A percentile compares a stretch with the other conserved stretches of the same genome.
Evolutionary conservation across 2,329 filamentous ascomycete genomes (phyloP).

Genomic region (Rutstroemia sp.): DNA sequence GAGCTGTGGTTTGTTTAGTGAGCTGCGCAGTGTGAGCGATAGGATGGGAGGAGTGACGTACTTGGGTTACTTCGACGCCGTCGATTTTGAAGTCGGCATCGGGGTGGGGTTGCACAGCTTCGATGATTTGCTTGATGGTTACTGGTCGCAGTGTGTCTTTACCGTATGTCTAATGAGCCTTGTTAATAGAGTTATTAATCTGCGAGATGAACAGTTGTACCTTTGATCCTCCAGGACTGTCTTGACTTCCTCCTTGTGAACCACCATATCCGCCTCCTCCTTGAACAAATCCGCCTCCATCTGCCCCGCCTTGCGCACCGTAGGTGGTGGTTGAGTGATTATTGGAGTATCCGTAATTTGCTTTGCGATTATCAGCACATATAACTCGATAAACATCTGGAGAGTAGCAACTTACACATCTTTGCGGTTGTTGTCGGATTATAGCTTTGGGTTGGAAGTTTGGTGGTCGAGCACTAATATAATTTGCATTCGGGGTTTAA

Average conservation of each 20-base stretch:
- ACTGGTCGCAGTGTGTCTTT: conserved; percentile 88
- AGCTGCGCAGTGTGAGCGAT: no score
- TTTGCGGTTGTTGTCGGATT: not conserved
- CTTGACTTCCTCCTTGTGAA: conserved; percentile 53
- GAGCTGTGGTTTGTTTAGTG: conserved; percentile 41
- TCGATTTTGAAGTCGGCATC: conserved; percentile 80
- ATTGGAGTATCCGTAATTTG: conserved; percentile 27
- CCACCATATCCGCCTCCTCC: conserved; percentile 32
- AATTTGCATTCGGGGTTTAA: no score
- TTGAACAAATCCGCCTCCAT: conserved; percentile 52
- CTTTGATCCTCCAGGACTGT: conserved; percentile 38
- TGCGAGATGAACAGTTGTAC: conserved; percentile 25
- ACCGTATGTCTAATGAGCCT: conserved; percentile 39
- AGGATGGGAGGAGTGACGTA: conserved; percentile 21
- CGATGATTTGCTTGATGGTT: conserved; percentile 89
- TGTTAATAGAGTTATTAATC: not conserved
- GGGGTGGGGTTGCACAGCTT: conserved; percentile 68
- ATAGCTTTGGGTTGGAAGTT: not conserved
- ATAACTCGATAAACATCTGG: not conserved
- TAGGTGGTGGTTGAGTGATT: conserved; percentile 24
- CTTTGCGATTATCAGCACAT: conserved; percentile 15
- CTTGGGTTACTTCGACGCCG: conserved; percentile 58
- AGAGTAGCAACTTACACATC: not conserved
- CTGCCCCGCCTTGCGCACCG: conserved; percentile 49
- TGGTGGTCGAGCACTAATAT: no score